These are phyloP conservation scores for Diutina scorzettiae DNA, from an alignment of 1,139 yeast genomes.

Conservation along the genomic window DNA sequence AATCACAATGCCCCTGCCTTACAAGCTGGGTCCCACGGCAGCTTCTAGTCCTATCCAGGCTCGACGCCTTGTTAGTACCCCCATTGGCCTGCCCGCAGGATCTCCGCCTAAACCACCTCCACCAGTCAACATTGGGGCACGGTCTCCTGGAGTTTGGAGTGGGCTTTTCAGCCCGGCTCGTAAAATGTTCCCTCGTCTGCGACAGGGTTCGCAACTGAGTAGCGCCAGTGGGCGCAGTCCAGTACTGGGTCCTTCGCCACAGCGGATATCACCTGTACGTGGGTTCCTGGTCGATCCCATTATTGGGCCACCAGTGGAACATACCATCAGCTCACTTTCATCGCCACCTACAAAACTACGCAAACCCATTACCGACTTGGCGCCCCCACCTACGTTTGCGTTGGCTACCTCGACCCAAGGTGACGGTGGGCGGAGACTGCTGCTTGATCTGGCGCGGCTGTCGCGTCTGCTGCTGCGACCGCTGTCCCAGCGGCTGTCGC, in stretches of 20 bases:
- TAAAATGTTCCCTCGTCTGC: conserved; percentile 2
- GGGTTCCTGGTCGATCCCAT: neutral
- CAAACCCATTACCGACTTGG: conserved; percentile 16
- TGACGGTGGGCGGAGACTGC: neutral
- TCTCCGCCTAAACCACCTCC: conserved; percentile 1
- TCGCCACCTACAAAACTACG: conserved; percentile 15
- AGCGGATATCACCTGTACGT: conserved; percentile 7
- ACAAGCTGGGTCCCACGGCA: neutral
- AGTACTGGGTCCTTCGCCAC: conserved; percentile 6
- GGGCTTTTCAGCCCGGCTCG: conserved; percentile 5
- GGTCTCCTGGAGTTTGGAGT: neutral
- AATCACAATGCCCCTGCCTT: neutral
- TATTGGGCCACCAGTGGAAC: conserved; percentile 9
- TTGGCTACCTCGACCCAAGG: conserved; percentile 7
- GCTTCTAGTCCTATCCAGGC: neutral
- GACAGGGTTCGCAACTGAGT: conserved; percentile 2
- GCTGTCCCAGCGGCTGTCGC: conserved; percentile 3
- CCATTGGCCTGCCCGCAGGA: neutral
- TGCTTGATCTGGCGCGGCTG: conserved; percentile 3
- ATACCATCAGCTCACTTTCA: conserved; percentile 26
- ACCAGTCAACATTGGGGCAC: neutral
- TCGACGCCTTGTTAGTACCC: neutral
- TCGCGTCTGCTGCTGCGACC: conserved; percentile 4
- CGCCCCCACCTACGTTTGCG: conserved; percentile 28
- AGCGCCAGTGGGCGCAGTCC: conserved; percentile 1